phyloP scores from a whole-genome alignment of 192 early-diverging fungal species.

The Coemansia sp. region DNA sequence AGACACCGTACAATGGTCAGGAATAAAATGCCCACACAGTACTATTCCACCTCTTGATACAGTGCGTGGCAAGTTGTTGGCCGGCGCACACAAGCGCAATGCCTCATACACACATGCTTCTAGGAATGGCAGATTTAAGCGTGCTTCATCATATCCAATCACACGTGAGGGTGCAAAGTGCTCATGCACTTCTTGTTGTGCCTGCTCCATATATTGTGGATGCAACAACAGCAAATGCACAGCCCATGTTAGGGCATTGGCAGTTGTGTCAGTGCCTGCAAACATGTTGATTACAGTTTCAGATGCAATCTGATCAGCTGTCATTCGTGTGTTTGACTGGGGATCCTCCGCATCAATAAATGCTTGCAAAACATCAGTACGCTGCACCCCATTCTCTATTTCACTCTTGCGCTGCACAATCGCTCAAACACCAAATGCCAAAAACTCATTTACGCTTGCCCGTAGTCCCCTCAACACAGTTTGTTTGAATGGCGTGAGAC shows the following conservation, averaged over 20 bases:
- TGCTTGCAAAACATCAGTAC: conserved; percentile 38
- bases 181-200: conserved; percentile 17
- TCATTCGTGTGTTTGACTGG: conserved; percentile 30
- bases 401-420: conserved; percentile 26
- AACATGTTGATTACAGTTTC: conserved; percentile 39
- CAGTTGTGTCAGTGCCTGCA: conserved; percentile 42
- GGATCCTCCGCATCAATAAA: conserved; percentile 49
- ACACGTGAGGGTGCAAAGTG: conserved; percentile 10
- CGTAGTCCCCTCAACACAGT: conserved; percentile 16
- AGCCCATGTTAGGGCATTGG: conserved; percentile 41
- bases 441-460: conserved; percentile 15
- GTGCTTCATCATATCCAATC: conserved; percentile 32
- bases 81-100: conserved; percentile 31
- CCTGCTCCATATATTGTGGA: conserved; percentile 15
- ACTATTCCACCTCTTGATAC: conserved; percentile 41
- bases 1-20: conserved; percentile 33
- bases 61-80: conserved; percentile 27
- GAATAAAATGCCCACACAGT: conserved; percentile 34
- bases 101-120: conserved; percentile 49
- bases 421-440: conserved; percentile 17
- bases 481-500: conserved; percentile 14
- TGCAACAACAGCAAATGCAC: conserved; percentile 39
- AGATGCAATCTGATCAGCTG: conserved; percentile 23
- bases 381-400: background rate
- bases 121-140: conserved; percentile 24